A percentile compares a stretch with the other conserved stretches of the same genome.
These are phyloP conservation scores for Pichia kudriavzevii DNA, from an alignment of 1,139 yeast species.

Conservation along the genomic window DNA sequence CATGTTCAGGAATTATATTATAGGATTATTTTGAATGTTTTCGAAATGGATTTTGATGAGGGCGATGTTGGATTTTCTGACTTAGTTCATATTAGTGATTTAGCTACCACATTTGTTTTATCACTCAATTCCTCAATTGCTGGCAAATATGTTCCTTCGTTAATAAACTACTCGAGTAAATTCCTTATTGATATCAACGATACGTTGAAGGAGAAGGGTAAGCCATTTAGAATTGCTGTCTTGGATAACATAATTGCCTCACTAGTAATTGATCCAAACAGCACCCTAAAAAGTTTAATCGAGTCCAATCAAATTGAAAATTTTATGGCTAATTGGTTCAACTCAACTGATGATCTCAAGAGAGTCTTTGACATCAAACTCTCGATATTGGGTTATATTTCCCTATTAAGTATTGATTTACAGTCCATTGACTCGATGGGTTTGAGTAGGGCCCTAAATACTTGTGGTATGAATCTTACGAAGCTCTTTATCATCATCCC, in stretches of 20 bases:
- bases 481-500: slow-evolving; percentile 56
- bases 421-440: slow-evolving; percentile 20
- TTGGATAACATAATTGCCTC: slow-evolving; percentile 63
- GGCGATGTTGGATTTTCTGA: slow-evolving; percentile 45
- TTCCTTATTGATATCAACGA: slow-evolving; percentile 20
- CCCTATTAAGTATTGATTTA: slow-evolving; percentile 33
- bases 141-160: slow-evolving; percentile 34
- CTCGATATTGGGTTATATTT: slow-evolving; percentile 59
- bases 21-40: slow-evolving; percentile 27
- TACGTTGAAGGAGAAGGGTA: slow-evolving; percentile 29
- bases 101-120: slow-evolving; percentile 49
- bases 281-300: slow-evolving; percentile 48
- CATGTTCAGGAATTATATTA: slow-evolving; percentile 28
- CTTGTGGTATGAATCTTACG: slow-evolving; percentile 43
- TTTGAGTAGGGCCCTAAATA: slow-evolving; percentile 28
- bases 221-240: slow-evolving; percentile 38
- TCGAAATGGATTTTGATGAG: slow-evolving; percentile 23
- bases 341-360: slow-evolving; percentile 44
- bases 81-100: slow-evolving; percentile 41
- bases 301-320: slow-evolving; percentile 37
- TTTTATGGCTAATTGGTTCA: slow-evolving; percentile 67
- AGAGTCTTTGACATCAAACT: slow-evolving; percentile 81
- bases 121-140: slow-evolving; percentile 36
- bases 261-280: slow-evolving; percentile 52
- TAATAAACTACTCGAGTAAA: slow-evolving; percentile 31